phyloP scores from a whole-genome alignment of 2,329 filamentous ascomycete genomes.

The Penicillium sclerotiorum region DNA sequence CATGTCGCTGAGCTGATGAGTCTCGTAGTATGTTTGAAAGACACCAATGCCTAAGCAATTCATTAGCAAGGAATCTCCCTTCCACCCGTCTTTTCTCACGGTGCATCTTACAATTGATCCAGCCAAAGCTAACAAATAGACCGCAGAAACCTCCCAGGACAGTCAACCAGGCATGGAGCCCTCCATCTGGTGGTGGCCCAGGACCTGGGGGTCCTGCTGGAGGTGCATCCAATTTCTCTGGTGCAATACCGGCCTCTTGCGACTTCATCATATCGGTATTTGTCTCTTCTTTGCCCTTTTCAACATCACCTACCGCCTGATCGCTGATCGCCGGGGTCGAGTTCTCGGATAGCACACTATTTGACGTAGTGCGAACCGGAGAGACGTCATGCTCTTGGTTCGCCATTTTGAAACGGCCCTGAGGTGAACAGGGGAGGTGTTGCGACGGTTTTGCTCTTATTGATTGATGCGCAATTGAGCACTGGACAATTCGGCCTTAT shows the following conservation, averaged over 20 bases:
- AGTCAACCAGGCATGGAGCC: slow-evolving; percentile 41
- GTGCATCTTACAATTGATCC: slow-evolving; percentile 48
- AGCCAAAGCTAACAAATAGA: slow-evolving; percentile 55
- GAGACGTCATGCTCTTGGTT: not conserved
- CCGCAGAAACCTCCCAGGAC: slow-evolving; percentile 54
- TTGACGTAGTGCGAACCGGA: not conserved
- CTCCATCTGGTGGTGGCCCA: slow-evolving; percentile 33
- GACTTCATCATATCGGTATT: not conserved
- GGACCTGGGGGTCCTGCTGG: slow-evolving; percentile 9
- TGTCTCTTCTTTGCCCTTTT: not conserved
- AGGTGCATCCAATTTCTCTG: slow-evolving; percentile 6
- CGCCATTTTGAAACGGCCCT: slow-evolving; percentile 1
- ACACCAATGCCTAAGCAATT: slow-evolving; percentile 27
- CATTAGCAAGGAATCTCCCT: no score
- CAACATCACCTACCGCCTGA: not conserved
- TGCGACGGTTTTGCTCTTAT: no score
- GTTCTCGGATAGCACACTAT: not conserved
- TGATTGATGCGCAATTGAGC: no score
- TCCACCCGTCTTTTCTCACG: not conserved
- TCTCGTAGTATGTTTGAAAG: slow-evolving; percentile 60
- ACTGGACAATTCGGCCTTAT: no score
- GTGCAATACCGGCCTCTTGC: not conserved
- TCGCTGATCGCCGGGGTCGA: not conserved
- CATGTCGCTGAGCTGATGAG: slow-evolving; percentile 50
- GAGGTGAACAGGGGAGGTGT: no score